Evolutionary conservation across 768 basidiomycete species (phyloP), one percentile per base, ranked within the genome.

Genomic region (Collybia sp.): DNA sequence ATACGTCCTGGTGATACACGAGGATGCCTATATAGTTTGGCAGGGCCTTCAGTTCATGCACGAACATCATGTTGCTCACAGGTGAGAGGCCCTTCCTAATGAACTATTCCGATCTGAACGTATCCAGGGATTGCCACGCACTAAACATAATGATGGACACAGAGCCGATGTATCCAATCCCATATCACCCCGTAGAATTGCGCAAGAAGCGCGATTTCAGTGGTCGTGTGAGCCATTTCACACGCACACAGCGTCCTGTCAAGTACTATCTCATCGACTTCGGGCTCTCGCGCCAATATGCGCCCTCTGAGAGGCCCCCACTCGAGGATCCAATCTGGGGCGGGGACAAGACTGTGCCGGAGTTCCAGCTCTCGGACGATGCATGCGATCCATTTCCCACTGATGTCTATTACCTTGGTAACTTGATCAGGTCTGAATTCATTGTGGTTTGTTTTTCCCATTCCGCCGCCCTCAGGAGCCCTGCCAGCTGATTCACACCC

Each of bases 331-430:
- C 65, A 0, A 58, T 65, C 1, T 54, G 54, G 34, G 71, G 75
- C 0, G 75, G 67, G 1, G 71, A 75, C 52, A 68, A 60, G 45
- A 51, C 63, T 2, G 66, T 66, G 1, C 68, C 68, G 2, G 69
- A 70, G 30, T 65, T 64, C 36, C 53, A 52, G n/a, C 43, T 53
- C 6, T 48, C 47, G 1, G 34, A 52, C 1, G 43, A 50, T 33
- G 34, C 34, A 3, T 48, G 62, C 12, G 47, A 70, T 42, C 61
- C 68, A 0, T 72, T 70, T 34, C 49, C 63, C 0, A 62, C 57
- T 0, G 71, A 71, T 30, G 51, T 70, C 12, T 71, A 67, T 44
- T 65, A 60, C 30, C 40, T 70, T 2, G 69, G 69, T 0, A 70
- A 72, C 19, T 16, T 60, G 1, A 56, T 72, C 18, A 45, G 54